phyloP scores from a whole-genome alignment of 257 asterid genomes.

The Solanum pimpinellifolium region DNA sequence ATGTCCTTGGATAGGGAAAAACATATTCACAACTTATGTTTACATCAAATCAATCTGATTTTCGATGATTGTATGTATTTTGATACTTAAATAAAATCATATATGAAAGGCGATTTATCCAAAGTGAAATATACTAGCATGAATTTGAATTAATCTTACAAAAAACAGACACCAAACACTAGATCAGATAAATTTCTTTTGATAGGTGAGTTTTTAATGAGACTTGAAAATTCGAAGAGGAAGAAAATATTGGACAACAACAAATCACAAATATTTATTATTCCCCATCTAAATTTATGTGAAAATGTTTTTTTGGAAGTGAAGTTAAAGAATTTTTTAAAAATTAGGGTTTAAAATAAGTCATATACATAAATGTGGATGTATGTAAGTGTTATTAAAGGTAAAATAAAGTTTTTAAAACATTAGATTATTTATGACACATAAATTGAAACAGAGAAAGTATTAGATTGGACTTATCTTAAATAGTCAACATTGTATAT shows the following conservation, averaged over 20 bases:
- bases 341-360: neutral
- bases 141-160: neutral
- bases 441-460: neutral
- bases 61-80: neutral
- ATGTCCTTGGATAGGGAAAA: neutral
- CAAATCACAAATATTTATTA: neutral
- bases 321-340: neutral
- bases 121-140: neutral
- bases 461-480: neutral
- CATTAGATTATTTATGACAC: neutral
- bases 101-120: neutral
- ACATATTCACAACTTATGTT: fast-evolving
- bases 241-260: neutral
- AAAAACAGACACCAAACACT: neutral
- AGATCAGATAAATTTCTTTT: neutral
- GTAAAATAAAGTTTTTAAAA: neutral
- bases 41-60: neutral
- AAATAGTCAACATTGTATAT: neutral
- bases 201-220: neutral
- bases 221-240: neutral
- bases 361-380: neutral
- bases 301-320: neutral
- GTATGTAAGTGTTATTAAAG: neutral
- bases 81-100: neutral
- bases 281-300: neutral